phyloP scores from a whole-genome alignment of 2,329 filamentous ascomycete species.

The Lachnellula hyalina region DNA sequence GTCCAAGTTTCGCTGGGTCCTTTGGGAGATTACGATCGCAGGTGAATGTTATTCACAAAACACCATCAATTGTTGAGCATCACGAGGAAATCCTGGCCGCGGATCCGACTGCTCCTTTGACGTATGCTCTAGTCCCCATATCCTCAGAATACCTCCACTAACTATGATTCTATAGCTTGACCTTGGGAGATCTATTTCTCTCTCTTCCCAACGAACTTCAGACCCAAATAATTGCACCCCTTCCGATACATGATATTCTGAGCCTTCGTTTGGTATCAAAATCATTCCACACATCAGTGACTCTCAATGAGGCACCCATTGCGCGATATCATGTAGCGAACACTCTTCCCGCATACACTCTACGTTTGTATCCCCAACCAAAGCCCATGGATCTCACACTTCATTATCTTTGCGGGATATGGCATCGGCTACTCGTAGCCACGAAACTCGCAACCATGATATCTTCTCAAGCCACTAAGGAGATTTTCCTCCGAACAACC shows the following conservation, averaged over 20 bases:
- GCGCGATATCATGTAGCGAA: conserved; percentile 56
- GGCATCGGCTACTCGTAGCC: conserved; percentile 61
- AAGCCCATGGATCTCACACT: conserved; percentile 46
- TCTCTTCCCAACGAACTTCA: conserved; percentile 57
- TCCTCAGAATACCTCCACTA: conserved; percentile 1
- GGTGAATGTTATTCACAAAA: conserved; percentile 25
- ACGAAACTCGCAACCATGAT: conserved; percentile 57
- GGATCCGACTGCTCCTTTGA: conserved; percentile 17
- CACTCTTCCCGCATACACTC: conserved; percentile 55
- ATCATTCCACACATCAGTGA: conserved; percentile 54
- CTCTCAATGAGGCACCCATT: conserved; percentile 55
- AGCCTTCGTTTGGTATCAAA: conserved; percentile 54
- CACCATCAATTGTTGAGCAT: conserved; percentile 25
- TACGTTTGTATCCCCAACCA: conserved; percentile 52
- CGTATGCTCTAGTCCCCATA: conserved; percentile 14
- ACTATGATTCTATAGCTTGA: conserved; percentile 26
- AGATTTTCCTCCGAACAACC: conserved; percentile 56
- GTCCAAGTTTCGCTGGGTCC: conserved; percentile 29
- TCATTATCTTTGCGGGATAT: conserved; percentile 58
- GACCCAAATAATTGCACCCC: conserved; percentile 54
- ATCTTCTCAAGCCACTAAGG: conserved; percentile 60
- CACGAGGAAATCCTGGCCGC: conserved; percentile 24
- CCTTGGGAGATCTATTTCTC: conserved; percentile 54
- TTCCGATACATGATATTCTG: conserved; percentile 56
- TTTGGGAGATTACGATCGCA: conserved; percentile 30